Evolutionary conservation across 2,329 filamentous ascomycete genomes (phyloP).

Genomic region (Metarhizium robertsii): DNA sequence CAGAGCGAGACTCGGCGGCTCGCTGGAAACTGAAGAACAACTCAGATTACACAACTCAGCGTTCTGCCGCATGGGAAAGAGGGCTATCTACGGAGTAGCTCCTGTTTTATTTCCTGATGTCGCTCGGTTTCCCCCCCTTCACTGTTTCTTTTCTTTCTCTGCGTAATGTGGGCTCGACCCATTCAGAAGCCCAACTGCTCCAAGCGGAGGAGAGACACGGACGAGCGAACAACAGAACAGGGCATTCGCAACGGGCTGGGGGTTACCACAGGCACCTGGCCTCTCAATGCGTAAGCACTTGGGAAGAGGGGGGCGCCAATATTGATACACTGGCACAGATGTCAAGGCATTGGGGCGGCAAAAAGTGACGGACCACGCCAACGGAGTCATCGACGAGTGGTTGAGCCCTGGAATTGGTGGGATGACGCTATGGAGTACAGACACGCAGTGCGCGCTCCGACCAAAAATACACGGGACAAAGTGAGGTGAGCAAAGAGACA

Average conservation of each 20-base stretch:
- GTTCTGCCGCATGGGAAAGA: neutral
- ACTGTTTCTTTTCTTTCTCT: neutral
- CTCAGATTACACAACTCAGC: neutral
- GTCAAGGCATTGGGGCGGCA: neutral
- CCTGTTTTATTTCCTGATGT: neutral
- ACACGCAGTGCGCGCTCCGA: too few species aligned
- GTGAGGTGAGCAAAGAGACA: neutral
- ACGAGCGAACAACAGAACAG: neutral
- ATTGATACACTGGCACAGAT: neutral
- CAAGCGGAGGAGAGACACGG: neutral
- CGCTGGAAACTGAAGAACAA: neutral
- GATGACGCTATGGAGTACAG: neutral
- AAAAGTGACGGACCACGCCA: neutral
- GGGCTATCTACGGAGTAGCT: neutral
- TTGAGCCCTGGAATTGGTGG: neutral
- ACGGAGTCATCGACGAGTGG: neutral
- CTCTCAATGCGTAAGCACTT: neutral
- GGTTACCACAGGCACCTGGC: neutral
- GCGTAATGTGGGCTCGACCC: neutral
- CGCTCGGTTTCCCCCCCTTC: neutral
- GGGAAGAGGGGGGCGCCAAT: neutral
- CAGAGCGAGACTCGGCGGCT: neutral
- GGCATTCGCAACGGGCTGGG: neutral
- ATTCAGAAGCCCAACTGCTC: neutral
- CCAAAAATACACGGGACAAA: neutral